phyloP scores from a whole-genome alignment of 139 green algal species.

The Closterium sp. region DNA sequence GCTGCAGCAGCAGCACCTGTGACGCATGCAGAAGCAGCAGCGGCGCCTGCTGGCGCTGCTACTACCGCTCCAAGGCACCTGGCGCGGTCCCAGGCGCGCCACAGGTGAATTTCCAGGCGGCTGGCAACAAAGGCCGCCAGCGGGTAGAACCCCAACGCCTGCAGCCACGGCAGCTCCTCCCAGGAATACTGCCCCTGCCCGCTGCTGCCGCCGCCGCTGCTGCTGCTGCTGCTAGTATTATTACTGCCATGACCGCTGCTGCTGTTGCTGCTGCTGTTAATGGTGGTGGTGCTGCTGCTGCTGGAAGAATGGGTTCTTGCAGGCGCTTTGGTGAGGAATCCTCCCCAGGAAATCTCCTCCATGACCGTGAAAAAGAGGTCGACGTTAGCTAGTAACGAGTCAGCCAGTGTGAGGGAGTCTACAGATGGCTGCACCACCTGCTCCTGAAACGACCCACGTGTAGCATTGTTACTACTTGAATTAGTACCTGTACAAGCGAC shows the following conservation, averaged over 20 bases:
- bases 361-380: conserved; percentile 19
- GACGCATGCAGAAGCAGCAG: no score
- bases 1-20: neutral
- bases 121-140: conserved; percentile 26
- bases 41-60: neutral
- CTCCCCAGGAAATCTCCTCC: conserved; percentile 19
- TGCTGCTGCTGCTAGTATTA: neutral
- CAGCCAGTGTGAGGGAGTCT: neutral
- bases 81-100: conserved; percentile 16
- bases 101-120: conserved; percentile 24
- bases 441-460: neutral
- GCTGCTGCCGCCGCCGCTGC: neutral
- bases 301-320: neutral
- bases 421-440: neutral
- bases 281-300: neutral
- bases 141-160: conserved; percentile 25
- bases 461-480: neutral
- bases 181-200: neutral
- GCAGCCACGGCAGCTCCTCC: conserved; percentile 34
- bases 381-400: conserved; percentile 11
- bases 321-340: conserved; percentile 5
- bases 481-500: neutral
- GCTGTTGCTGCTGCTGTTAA: neutral
- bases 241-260: neutral
- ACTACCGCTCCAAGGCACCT: neutral